Evolutionary conservation across 2,329 filamentous ascomycete species (phyloP), one percentile per base, ranked within the genome.

Genomic region (Berkeleyomyces rouxiae): DNA sequence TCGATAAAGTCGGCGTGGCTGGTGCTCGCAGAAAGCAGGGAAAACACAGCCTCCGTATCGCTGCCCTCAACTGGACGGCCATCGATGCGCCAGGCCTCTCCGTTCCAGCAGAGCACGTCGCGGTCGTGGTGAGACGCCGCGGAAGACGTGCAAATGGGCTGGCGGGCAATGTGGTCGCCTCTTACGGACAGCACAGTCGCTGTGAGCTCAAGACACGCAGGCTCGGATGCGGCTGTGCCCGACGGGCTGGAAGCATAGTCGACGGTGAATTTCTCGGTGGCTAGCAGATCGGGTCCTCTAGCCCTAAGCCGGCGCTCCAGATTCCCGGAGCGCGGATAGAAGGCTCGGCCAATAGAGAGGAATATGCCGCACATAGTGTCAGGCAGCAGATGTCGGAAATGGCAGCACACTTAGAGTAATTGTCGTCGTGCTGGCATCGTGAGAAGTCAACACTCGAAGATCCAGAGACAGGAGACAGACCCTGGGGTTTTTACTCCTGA

Each of bases 1-100:
- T 77, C 70, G 5, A 84, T 66, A 7, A 85, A 71, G 37, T 71
- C 72, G 23, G 68, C 68, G 59, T 72, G 66, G 55, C 69, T 66
- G 58, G 64, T 42, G 66, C 69, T 66, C 33, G 58, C 64, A 53
- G 66, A 57, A 58, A 96, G 76, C 44, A 81, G 69, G 42, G 77
- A 70, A 69, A 92, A 84, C 16, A 97, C 76, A 5, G 76, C 74
- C 68, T 86, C 79, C 2, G 88, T 88, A 73, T 99, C 93, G 70
- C 96, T 96, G 63, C 84, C 87, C 4, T 69, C 64, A n/a, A 96
- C 76, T 0, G 72, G 68, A 7, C 78, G 68, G 42, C 78, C 79
- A 7, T 73, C 74, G 59, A 95, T 78, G 63, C 81, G 85, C 93
- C 93, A 99, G 0, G 90, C 92, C 71, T 99, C 93, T 51, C 93